Base-by-base conservation (phyloP, 345 rosid genomes). In the Cardamine occulta region DNA sequence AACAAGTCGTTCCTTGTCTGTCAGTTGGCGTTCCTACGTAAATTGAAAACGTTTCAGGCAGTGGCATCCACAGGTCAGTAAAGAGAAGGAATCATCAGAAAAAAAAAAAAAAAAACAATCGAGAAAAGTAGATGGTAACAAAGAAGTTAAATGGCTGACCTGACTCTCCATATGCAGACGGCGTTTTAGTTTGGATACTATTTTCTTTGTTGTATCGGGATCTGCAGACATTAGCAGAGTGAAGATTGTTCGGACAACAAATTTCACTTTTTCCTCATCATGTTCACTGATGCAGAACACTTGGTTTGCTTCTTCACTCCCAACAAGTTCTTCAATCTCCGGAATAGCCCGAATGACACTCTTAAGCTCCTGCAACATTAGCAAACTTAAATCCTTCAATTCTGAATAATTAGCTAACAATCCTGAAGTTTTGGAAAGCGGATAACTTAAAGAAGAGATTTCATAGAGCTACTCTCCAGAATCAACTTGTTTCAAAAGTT, bases 181-280 rank as follows among this genome's bases (percentile, higher is more conserved):
- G 44, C 58, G 77, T 78, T 83, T 93, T 78, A 96, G 71, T 68
- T 86, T 88, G 12, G 85, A 73, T 61, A 91, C 79, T 15, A 80
- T 86, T 79, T 81, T 68, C 52, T 85, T 74, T 58, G 90, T 84
- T 79, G 75, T 83, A 66, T 96, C 96, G 49, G 85, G 84, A 83
- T 81, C 83, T 34, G 97, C 91, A 57, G 88, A 88, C 89, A 89
- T 91, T 35, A 93, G 89, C n/a, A 84, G 75, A 44, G 99, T 96
- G 74, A 96, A 96, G 77, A 88, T 81, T 19, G 86, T 88, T 48
- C 79, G 85, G 80, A 96, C 59, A 73, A 85, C 79, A 67, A 84
- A 79, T 82, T 89, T 96, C 54, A 85, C 79, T 80, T 82, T 85
- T 72, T 65, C 80, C 10, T 75, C 85, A 61, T 86, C 90, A 55